Evolutionary conservation across 2,329 filamentous ascomycete species (phyloP).

Genomic region (Arthroderma sp.): DNA sequence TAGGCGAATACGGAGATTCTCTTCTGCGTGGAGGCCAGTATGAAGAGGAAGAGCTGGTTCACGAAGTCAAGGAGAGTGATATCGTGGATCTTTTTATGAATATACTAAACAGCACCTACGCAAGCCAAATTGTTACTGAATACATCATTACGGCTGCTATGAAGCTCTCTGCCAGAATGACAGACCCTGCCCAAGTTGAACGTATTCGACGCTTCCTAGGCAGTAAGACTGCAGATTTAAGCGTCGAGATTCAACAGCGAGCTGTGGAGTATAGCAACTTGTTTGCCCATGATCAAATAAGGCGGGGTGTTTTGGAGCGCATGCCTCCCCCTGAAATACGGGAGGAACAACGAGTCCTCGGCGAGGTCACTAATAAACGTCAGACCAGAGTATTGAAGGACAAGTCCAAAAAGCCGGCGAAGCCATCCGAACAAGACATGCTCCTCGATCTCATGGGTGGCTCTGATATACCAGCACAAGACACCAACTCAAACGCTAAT

Average conservation of each 20-base stretch:
- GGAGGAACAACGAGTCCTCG: conserved; percentile 82
- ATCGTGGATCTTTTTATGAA: conserved; percentile 84
- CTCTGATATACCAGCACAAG: conserved; percentile 46
- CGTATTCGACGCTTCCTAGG: conserved; percentile 67
- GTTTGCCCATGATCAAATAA: conserved; percentile 79
- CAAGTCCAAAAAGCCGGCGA: conserved; percentile 60
- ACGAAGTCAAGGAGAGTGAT: conserved; percentile 72
- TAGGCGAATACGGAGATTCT: conserved; percentile 89
- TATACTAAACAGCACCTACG: conserved; percentile 89
- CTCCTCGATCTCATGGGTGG: conserved; percentile 87
- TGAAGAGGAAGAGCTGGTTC: conserved; percentile 82
- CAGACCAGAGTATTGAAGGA: conserved; percentile 51
- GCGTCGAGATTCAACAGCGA: conserved; percentile 91
- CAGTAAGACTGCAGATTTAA: conserved; percentile 69
- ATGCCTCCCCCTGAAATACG: conserved; percentile 97
- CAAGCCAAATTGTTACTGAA: conserved; percentile 78
- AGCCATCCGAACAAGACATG: conserved; percentile 82
- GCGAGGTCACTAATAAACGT: conserved; percentile 60
- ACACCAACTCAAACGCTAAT: conserved; percentile 42
- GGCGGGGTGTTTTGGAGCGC: conserved; percentile 82
- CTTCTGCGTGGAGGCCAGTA: conserved; percentile 82
- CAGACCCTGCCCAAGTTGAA: conserved; percentile 73
- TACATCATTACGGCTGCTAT: conserved; percentile 92
- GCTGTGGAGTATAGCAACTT: conserved; percentile 91
- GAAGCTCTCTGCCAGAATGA: conserved; percentile 82